A percentile compares a stretch with the other conserved stretches of the same genome.
phyloP scores from a whole-genome alignment of 352 stramenopile genomes.

The Phytophthora hibernalis region DNA sequence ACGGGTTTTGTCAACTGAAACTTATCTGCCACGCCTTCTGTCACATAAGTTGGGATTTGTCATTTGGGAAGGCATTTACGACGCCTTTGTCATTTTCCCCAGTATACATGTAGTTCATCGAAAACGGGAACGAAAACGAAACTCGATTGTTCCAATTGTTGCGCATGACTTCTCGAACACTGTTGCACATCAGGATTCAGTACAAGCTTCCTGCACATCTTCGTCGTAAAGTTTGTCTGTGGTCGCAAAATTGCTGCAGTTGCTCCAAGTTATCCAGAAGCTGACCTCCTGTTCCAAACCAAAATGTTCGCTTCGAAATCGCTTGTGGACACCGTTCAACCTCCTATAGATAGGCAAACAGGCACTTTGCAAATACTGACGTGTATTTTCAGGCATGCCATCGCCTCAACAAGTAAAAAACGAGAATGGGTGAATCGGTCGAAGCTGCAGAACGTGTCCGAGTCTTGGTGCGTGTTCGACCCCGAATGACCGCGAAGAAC shows the following conservation, averaged over 20 bases:
- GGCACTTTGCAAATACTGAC: background rate
- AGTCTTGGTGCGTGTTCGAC: slow-evolving; percentile 83
- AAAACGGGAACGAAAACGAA: too few relatives aligned
- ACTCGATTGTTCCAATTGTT: too few relatives aligned
- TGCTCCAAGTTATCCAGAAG: slow-evolving; percentile 41
- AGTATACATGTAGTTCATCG: too few relatives aligned
- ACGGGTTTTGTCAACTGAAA: too few relatives aligned
- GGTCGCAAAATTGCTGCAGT: slow-evolving; percentile 38
- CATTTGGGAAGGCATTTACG: too few relatives aligned
- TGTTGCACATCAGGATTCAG: too few relatives aligned
- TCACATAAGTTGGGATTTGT: too few relatives aligned
- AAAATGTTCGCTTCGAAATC: slow-evolving; percentile 3
- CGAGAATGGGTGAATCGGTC: slow-evolving; percentile 42
- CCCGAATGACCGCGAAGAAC: slow-evolving; percentile 81
- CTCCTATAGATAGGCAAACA: slow-evolving; percentile 27
- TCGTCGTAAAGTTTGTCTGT: too few relatives aligned
- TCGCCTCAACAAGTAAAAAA: background rate
- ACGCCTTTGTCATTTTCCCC: too few relatives aligned
- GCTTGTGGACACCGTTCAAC: background rate
- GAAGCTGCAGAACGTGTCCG: slow-evolving; percentile 68
- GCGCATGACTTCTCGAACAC: too few relatives aligned
- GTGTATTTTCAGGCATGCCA: slow-evolving; percentile 21
- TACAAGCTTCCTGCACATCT: too few relatives aligned
- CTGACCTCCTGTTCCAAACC: slow-evolving; percentile 16
- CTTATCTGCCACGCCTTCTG: too few relatives aligned